Evolutionary conservation across 2,329 filamentous ascomycete species (phyloP).

Genomic region (Colletotrichum orchidophilum): DNA sequence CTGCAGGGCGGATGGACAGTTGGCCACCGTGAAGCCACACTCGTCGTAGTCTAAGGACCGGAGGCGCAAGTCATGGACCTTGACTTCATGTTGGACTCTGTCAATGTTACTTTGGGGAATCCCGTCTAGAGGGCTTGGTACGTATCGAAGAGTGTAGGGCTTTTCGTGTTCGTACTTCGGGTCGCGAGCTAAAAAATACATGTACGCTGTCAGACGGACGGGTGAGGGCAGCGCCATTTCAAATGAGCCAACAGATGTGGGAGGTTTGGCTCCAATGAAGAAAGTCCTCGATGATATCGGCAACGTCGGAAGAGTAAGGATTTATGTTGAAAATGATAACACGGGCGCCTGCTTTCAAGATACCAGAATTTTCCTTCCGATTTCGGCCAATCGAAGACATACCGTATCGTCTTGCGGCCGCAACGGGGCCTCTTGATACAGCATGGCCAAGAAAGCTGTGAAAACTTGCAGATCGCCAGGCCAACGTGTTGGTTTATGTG

Average conservation of each 20-base stretch:
- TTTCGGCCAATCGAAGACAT: background rate
- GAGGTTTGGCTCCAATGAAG: background rate
- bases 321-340: background rate
- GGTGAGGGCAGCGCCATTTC: background rate
- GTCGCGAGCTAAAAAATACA: constrained; percentile 14
- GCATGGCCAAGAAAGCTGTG: background rate
- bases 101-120: constrained; percentile 15
- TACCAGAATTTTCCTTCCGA: background rate
- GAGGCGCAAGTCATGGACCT: background rate
- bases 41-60: background rate
- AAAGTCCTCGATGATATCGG: background rate
- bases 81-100: background rate
- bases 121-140: background rate
- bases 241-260: background rate
- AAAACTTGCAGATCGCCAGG: background rate
- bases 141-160: constrained; percentile 18
- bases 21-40: constrained; percentile 11
- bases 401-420: background rate
- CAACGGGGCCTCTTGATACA: background rate
- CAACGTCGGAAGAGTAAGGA: background rate
- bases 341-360: background rate
- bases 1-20: background rate
- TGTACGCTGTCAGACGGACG: background rate
- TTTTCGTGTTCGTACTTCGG: constrained; percentile 14
- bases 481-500: background rate